Base-by-base conservation (phyloP, 1,284 basidiomycete genomes). In the Ceraceosorus guamensis region DNA sequence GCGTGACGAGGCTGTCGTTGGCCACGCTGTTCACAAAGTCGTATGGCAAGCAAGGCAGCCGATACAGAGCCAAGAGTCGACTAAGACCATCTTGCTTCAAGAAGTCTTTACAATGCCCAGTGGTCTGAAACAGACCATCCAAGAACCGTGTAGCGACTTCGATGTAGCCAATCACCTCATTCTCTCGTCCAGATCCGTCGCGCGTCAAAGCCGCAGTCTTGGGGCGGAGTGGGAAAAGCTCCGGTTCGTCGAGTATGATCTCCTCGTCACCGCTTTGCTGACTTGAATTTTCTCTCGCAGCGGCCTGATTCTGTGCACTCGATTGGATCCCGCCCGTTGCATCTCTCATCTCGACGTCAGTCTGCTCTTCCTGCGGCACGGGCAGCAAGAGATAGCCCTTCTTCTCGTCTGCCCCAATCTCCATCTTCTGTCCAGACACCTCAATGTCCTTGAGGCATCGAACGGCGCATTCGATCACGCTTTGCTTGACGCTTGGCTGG, bases 81-180 rank as follows among this genome's bases (percentile, higher is more conserved):
- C 85, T 81, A 14, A 97, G 80, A 11, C 90, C 89, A 57, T 88
- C 86, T 2, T 83, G 81, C 52, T 83, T 82, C 62, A 97, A 84
- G 76, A 98, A 97, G 65, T 97, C 93, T 60, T 85, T 85, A 80
- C 88, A 90, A 74, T 96, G 89, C 35, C 84, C 63, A 7, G 85
- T 37, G 81, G 85, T 91, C 69, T 93, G 91, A 79, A 98, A 91
- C 48, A 98, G 82, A 7, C 92, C 91, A 73, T 93, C 90, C 55
- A 97, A 81, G 62, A 76, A 73, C 44, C 72, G 73, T 10, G 72
- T 63, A 43, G 63, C 47, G 6, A 72, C 66, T 39, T 76, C 71
- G 55, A 76, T 73, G 48, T 63, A 63, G 11, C 55, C 58, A 32
- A 73, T 60, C 34, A 70, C 67, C 8, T 51, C 55, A 32, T 75